Evolutionary conservation across 164 flowering plant species (phyloP).

Genomic region (Umbellularia californica): DNA sequence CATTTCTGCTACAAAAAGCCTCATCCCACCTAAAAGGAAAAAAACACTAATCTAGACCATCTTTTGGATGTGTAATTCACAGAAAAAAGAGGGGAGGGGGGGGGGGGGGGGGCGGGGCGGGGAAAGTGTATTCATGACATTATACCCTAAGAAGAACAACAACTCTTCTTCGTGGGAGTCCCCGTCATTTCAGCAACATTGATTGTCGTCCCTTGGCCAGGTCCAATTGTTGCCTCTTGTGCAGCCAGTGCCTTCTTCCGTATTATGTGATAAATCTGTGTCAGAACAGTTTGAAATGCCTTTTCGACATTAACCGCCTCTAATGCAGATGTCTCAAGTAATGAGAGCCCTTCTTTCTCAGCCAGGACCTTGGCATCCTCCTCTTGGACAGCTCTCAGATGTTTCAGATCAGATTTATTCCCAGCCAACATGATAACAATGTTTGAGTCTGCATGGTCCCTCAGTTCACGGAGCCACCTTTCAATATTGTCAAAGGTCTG

Average conservation of each 20-base stretch:
- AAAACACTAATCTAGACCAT: conserved; percentile 37
- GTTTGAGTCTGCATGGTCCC: conserved; percentile 87
- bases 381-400: conserved; percentile 55
- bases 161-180: conserved; percentile 29
- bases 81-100: background rate
- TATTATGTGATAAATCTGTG: conserved; percentile 69
- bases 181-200: conserved; percentile 45
- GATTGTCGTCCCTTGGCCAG: conserved; percentile 60
- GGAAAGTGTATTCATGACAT: no score
- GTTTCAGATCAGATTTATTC: conserved; percentile 67
- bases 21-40: conserved; percentile 10
- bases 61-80: conserved; percentile 10
- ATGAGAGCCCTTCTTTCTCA: conserved; percentile 69
- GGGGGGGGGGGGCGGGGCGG: no score
- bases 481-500: conserved; percentile 72
- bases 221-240: conserved; percentile 46
- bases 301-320: conserved; percentile 72
- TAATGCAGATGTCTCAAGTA: conserved; percentile 83
- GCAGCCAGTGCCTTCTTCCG: conserved; percentile 82
- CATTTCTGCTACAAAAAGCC: background rate
- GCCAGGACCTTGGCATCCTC: conserved; percentile 58
- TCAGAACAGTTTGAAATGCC: conserved; percentile 69
- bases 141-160: conserved; percentile 47
- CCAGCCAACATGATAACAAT: conserved; percentile 86
- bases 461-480: conserved; percentile 77